Base-by-base conservation (phyloP, 805 yeast species). In the Barnettozyma californica region DNA sequence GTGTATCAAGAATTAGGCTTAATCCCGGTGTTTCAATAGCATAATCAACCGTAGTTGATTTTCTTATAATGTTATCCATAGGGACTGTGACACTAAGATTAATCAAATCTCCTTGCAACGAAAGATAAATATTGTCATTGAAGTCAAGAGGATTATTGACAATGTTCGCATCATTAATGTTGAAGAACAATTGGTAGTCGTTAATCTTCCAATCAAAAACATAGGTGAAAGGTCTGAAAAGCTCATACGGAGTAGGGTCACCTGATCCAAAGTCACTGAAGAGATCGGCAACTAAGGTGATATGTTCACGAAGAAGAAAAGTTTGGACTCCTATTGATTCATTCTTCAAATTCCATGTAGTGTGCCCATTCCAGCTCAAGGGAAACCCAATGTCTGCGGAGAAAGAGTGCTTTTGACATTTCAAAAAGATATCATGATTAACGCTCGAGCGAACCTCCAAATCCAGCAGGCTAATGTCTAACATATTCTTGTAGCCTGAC, bases 81-180 rank as follows among this genome's bases (percentile, higher is more conserved):
- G 98, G 97, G 1, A 89, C 69, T 0, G 60, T 60, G 19, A 81
- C 62, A 8, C 70, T 67, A 2, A 82, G 53, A 2, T 63, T 59
- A 23, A 91, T 56, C 7, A 65, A 63, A 3, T 78, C 77, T 0
- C 97, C 95, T 53, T 78, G 80, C 51, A 92, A 72, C 0, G 92
- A 80, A 4, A 92, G 51, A 57, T 81, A 92, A 31, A 83, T 78
- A 63, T 94, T 94, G 51, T 84, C 94, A 46, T 77, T 78, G 56
- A 85, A 81, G 59, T 90, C 97, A 37, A 90, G 67, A 0, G 98
- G 96, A 57, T 89, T 87, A 64, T 90, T 86, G 54, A 94, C 83
- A 58, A 94, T 87, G 62, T 94, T 94, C 38, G 80, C 78, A 59
- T 89, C 96, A 63, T 94, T 94, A 25, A 89, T 83, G 62, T 91